Conservation (phyloP, 441 rosid species). For the Adansonia rubrostipa region DNA sequence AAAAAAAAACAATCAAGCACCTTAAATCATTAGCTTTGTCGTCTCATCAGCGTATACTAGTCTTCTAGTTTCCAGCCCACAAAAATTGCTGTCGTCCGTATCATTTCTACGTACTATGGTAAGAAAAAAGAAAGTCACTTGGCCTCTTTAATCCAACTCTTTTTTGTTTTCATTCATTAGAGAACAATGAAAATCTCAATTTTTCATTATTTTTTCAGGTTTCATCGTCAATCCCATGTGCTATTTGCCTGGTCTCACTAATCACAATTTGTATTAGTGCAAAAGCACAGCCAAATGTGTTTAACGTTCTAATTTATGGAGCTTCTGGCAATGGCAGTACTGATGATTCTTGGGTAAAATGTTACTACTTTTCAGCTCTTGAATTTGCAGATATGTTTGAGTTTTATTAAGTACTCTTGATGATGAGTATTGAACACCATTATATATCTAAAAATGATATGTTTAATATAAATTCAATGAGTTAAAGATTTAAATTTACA, state of each 20-base stretch:
- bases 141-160: not conserved
- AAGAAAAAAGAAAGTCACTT: not conserved
- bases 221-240: not conserved
- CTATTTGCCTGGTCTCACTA: not conserved
- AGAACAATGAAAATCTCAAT: no score
- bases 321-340: constrained; percentile 46
- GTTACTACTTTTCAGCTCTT: not conserved
- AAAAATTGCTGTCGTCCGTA: not conserved
- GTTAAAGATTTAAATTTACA: no score
- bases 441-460: not conserved
- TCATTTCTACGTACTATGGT: not conserved
- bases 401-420: no score
- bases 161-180: no score
- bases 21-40: not conserved
- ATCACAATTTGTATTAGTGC: not conserved
- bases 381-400: not conserved
- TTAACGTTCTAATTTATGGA: constrained; percentile 43
- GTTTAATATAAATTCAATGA: not conserved
- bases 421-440: not conserved
- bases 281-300: not conserved
- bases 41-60: not conserved
- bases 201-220: not conserved
- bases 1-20: not conserved
- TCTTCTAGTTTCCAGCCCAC: not conserved
- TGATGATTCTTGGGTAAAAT: constrained; percentile 38